These are phyloP conservation scores for Linaria vulgaris DNA, from an alignment of 257 asterid species.

Conservation along the genomic window DNA sequence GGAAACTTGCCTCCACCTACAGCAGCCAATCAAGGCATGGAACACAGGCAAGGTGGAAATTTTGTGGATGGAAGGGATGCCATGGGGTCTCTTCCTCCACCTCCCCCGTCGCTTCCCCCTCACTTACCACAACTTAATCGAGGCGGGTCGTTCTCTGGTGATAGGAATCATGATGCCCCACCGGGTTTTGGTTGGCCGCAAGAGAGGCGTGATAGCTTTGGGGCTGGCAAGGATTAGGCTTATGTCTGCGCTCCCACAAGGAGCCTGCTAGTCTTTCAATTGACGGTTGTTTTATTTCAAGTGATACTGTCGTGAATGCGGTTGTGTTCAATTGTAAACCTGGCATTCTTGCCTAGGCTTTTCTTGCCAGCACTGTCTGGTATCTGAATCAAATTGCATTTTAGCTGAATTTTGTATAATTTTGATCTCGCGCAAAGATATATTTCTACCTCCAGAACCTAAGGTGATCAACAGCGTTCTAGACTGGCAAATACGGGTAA, in stretches of 20 bases:
- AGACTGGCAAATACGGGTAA: neutral
- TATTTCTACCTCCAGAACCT: neutral
- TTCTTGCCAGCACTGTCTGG: slow-evolving; percentile 9
- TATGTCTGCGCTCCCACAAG: neutral
- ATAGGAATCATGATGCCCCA: slow-evolving; percentile 56
- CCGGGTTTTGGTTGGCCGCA: slow-evolving; percentile 73
- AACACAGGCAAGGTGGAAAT: slow-evolving; percentile 50
- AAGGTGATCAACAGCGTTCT: neutral
- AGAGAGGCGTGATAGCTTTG: slow-evolving; percentile 52
- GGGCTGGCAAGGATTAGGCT: slow-evolving; percentile 49
- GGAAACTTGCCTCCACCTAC: slow-evolving; percentile 39
- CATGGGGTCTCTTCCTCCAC: slow-evolving; percentile 66
- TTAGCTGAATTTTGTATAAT: neutral
- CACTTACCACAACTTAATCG: slow-evolving; percentile 50
- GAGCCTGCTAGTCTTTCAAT: slow-evolving; percentile 8
- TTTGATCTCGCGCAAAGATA: neutral
- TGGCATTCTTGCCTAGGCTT: slow-evolving; percentile 7
- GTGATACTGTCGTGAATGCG: neutral
- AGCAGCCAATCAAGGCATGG: slow-evolving; percentile 46
- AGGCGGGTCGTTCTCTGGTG: slow-evolving; percentile 61
- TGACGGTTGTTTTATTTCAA: neutral
- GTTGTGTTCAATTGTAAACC: slow-evolving; percentile 3
- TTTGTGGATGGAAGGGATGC: slow-evolving; percentile 52
- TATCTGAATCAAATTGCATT: slow-evolving; percentile 11
- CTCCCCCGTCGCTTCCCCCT: slow-evolving; percentile 55